A percentile compares a stretch with the other conserved stretches of the same genome.
Conservation (phyloP, 176 grass and related monocot species). For the Saccharum spontaneum region DNA sequence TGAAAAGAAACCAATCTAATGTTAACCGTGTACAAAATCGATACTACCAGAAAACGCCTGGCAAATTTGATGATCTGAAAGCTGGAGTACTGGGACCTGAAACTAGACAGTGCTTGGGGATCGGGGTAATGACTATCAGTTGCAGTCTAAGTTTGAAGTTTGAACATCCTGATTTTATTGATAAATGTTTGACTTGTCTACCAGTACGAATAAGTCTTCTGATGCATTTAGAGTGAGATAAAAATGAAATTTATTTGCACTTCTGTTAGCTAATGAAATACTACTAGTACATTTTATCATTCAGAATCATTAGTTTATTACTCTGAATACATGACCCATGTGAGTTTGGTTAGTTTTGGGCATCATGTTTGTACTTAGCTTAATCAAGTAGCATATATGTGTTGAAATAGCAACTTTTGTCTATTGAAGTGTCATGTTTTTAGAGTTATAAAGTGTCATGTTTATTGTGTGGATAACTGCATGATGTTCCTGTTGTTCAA, state of each 20-base stretch:
- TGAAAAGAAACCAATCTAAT: conserved; percentile 65
- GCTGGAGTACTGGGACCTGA: conserved; percentile 87
- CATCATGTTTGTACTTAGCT: neutral
- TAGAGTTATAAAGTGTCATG: neutral
- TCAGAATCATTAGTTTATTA: neutral
- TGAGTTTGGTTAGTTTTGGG: neutral
- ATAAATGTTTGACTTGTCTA: neutral
- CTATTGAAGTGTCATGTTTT: neutral
- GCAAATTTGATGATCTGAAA: conserved; percentile 90
- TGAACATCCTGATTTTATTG: conserved; percentile 20
- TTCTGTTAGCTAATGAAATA: neutral
- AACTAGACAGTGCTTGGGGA: conserved; percentile 91
- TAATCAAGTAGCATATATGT: neutral
- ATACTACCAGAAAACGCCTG: conserved; percentile 79
- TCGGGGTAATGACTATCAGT: conserved; percentile 61
- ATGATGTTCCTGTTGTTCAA: neutral
- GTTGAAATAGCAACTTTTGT: neutral
- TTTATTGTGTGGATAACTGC: neutral
- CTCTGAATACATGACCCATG: neutral
- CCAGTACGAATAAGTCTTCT: neutral
- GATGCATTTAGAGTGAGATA: conserved; percentile 6
- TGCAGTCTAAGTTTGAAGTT: conserved; percentile 28
- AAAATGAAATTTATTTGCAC: conserved; percentile 15
- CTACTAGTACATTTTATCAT: neutral
- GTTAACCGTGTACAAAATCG: conserved; percentile 64